phyloP scores from a whole-genome alignment of 192 early-diverging fungal species.

The Polychytrium aggregatum region DNA sequence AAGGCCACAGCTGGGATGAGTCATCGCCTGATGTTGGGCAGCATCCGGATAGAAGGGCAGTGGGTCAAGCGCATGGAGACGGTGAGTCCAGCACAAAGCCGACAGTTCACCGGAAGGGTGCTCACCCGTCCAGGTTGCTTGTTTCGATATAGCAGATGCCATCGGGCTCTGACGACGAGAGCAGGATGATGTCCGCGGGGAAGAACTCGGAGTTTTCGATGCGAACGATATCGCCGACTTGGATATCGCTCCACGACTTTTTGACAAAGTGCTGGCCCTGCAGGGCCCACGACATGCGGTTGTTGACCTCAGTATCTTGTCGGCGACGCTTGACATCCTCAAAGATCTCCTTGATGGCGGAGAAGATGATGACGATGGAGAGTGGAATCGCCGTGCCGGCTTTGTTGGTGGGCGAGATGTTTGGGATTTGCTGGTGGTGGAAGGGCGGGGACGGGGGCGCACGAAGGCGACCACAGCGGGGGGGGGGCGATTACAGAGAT shows the following conservation, averaged over 20 bases:
- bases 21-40: no score
- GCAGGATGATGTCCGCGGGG: conserved; percentile 83
- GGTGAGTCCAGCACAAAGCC: no score
- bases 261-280: conserved; percentile 52
- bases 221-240: conserved; percentile 87
- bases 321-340: conserved; percentile 61
- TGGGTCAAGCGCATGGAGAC: no score
- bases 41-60: no score
- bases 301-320: conserved; percentile 34
- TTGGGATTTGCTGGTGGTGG: conserved; percentile 66
- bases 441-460: neutral
- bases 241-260: conserved; percentile 67
- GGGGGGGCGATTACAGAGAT: no score
- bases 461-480: no score
- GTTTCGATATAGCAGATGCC: conserved; percentile 97
- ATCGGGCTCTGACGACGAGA: conserved; percentile 90
- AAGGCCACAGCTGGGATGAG: no score
- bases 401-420: conserved; percentile 82
- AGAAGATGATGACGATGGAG: conserved; percentile 71
- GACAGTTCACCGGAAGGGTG: neutral
- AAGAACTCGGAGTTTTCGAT: conserved; percentile 80
- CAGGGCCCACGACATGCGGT: conserved; percentile 24
- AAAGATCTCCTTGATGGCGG: conserved; percentile 85
- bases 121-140: conserved; percentile 90
- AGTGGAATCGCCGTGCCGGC: conserved; percentile 82